Conservation (phyloP, 2,329 filamentous ascomycete genomes). For the Hypomyces rosellus region DNA sequence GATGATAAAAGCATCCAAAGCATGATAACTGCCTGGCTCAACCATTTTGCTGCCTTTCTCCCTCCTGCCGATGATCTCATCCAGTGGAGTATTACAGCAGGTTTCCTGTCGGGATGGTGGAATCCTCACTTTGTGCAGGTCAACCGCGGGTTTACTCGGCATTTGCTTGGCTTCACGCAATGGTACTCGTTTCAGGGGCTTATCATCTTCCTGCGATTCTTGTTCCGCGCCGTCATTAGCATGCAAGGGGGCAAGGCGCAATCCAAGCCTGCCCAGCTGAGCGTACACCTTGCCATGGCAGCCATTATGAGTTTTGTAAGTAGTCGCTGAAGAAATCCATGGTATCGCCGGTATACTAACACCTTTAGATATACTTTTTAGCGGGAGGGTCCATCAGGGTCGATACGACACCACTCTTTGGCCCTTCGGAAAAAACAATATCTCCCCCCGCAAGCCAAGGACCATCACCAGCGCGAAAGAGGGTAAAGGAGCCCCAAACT, state of each 20-base stretch:
- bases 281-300: constrained; percentile 50
- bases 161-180: constrained; percentile 52
- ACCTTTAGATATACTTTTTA: constrained; percentile 36
- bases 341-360: constrained; percentile 17
- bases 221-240: constrained; percentile 39
- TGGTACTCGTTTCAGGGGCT: constrained; percentile 63
- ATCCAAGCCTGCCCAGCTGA: constrained; percentile 36
- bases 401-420: constrained; percentile 53
- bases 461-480: constrained; percentile 17
- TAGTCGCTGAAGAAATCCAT: constrained; percentile 8
- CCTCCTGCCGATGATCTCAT: constrained; percentile 37
- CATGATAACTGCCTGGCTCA: constrained; percentile 12
- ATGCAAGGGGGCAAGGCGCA: constrained; percentile 33
- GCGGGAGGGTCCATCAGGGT: constrained; percentile 43
- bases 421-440: constrained; percentile 16
- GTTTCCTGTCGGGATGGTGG: constrained; percentile 56
- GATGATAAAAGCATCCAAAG: constrained; percentile 21
- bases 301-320: constrained; percentile 49
- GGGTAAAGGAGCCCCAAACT: constrained; percentile 30
- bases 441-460: constrained; percentile 19
- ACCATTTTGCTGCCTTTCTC: constrained; percentile 23
- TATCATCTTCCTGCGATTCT: constrained; percentile 48
- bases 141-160: constrained; percentile 52
- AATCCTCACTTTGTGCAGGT: constrained; percentile 60
- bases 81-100: constrained; percentile 42